These are phyloP conservation scores for Hyphopichia buzzinii DNA, from an alignment of 1,139 yeast species.

Conservation along the genomic window DNA sequence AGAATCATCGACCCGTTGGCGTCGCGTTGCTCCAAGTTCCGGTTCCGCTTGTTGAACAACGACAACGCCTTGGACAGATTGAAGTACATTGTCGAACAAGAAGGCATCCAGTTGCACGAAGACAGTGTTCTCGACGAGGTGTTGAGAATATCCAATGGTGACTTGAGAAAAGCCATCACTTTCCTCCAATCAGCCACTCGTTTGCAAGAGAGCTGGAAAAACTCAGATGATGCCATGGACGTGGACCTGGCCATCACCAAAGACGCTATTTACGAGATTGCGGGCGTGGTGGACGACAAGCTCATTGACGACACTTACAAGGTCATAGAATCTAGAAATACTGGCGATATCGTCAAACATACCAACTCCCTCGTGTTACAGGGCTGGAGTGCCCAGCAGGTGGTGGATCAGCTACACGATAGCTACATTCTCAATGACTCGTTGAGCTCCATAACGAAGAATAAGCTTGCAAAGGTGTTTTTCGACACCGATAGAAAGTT, in stretches of 20 bases:
- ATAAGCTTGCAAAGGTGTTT: conserved; percentile 57
- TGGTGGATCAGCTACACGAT: conserved; percentile 80
- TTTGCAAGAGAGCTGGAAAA: conserved; percentile 35
- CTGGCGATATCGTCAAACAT: conserved; percentile 34
- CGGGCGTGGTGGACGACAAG: conserved; percentile 76
- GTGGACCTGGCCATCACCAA: conserved; percentile 40
- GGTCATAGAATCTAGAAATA: conserved; percentile 37
- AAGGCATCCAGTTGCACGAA: conserved; percentile 46
- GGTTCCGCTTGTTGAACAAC: conserved; percentile 78
- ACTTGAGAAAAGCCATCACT: conserved; percentile 90
- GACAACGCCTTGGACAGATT: conserved; percentile 68
- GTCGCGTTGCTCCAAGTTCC: conserved; percentile 90
- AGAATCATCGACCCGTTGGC: conserved; percentile 95
- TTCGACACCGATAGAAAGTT: conserved; percentile 76
- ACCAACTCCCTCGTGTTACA: conserved; percentile 59
- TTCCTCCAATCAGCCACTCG: conserved; percentile 84
- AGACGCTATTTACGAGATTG: conserved; percentile 62
- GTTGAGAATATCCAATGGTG: conserved; percentile 75
- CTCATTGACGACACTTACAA: conserved; percentile 45
- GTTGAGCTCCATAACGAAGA: conserved; percentile 57
- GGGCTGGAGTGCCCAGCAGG: conserved; percentile 88
- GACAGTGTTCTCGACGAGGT: conserved; percentile 60
- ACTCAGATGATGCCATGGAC: conserved; percentile 11
- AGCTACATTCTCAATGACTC: conserved; percentile 57
- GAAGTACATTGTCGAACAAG: conserved; percentile 54